Evolutionary conservation across 345 rosid genomes (phyloP), one percentile per base, ranked within the genome.

Genomic region (Lepidium africanum): DNA sequence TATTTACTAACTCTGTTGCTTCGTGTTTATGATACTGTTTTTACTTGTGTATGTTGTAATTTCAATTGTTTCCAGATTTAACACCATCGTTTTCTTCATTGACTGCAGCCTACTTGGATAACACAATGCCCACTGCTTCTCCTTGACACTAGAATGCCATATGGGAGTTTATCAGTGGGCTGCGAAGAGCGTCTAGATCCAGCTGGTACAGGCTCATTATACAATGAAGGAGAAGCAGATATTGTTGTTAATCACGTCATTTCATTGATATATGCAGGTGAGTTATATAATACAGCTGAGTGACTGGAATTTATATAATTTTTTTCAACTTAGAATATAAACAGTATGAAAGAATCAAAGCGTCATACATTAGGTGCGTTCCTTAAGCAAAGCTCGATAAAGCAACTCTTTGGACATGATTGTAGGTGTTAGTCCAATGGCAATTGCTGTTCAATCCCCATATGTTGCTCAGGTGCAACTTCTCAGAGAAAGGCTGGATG

Each of bases 401-500:
- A 58, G 8, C 15, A 71, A 71, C 15, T 25, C 2, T 12, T 57
- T 65, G 1, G 33, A 23, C 61, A 51, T 59, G 36, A 42, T 52
- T 81, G 73, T 83, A 88, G 98, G 98, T 77, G 92, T 93, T 37
- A 77, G 81, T 78, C 94, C 98, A 63, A 59, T 75, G 58, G 83
- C 91, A 12, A 88, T 93, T 25, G 92, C 90, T 0, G 92, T 93
- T 71, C 97, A 93, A 75, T 93, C 98, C 43, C 98, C 98, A 52
- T 93, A 93, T 75, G 98, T 93, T 68, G 94, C 98, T 47, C 98
- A 93, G 71, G 98, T 93, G 61, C 98, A 93, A 46, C 94, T 86
- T 59, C 76, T 90, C 72, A 85, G 94, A 77, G 94, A 93, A 46
- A 85, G 92, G 77, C 88, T 93, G 37, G 88, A 87, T 61, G 96